phyloP scores from a whole-genome alignment of 805 yeast species.

The Teunomyces pallodes region DNA sequence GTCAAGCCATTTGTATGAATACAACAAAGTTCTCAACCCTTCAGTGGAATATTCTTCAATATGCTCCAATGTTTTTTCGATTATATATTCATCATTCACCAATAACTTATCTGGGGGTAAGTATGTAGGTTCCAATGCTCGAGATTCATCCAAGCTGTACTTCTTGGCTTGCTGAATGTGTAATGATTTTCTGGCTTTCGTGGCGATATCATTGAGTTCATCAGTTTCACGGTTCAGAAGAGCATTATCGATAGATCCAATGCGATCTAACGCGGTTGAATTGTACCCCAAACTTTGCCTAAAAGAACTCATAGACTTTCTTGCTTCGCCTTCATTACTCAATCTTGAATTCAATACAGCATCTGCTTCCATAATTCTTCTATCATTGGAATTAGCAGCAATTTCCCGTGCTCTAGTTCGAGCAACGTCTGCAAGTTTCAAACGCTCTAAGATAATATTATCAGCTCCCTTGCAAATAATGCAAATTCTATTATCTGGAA shows the following conservation, averaged over 20 bases:
- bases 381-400: conserved; percentile 49
- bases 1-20: conserved; percentile 72
- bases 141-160: conserved; percentile 38
- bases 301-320: conserved; percentile 32
- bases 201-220: conserved; percentile 53
- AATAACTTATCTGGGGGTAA: conserved; percentile 53
- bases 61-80: conserved; percentile 85
- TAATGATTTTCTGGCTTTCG: conserved; percentile 54
- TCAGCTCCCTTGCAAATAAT: conserved; percentile 96
- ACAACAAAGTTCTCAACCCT: conserved; percentile 87
- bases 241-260: conserved; percentile 50
- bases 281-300: conserved; percentile 22
- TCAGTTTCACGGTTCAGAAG: conserved; percentile 44
- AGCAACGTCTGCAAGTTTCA: conserved; percentile 60
- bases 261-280: conserved; percentile 16
- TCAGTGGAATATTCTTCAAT: conserved; percentile 93
- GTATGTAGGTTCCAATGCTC: not conserved
- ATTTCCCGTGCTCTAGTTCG: conserved; percentile 63
- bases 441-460: conserved; percentile 75
- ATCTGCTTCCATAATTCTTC: conserved; percentile 80
- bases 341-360: conserved; percentile 56
- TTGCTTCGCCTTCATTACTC: conserved; percentile 34
- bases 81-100: conserved; percentile 67
- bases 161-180: conserved; percentile 57
- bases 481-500: conserved; percentile 74